Evolutionary conservation across 2,329 filamentous ascomycete species (phyloP).

Genomic region (Epichloe aotearoae): DNA sequence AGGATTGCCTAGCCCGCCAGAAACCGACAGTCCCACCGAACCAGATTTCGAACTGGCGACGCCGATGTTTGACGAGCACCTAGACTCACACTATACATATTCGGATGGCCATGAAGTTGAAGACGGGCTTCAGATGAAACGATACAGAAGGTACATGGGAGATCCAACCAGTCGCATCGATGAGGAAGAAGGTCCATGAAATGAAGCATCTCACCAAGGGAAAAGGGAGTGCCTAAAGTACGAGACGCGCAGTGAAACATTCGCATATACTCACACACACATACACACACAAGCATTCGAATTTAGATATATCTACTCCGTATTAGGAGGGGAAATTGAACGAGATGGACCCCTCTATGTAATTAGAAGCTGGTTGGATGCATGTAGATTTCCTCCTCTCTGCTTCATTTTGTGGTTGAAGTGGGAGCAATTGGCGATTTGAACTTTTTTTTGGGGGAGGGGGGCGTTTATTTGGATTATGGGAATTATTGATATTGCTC

Average conservation of each 20-base stretch:
- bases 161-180: constrained; percentile 23
- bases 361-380: background rate
- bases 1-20: constrained; percentile 23
- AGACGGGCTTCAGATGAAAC: constrained; percentile 22
- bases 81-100: constrained; percentile 19
- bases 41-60: constrained; percentile 13
- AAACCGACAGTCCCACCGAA: constrained; percentile 21
- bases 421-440: background rate
- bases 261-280: background rate
- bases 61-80: constrained; percentile 12
- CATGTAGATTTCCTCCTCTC: too few species aligned
- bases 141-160: constrained; percentile 20
- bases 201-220: background rate
- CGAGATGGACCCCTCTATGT: background rate
- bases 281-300: background rate
- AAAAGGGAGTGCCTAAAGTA: background rate
- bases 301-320: background rate
- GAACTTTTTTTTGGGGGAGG: background rate
- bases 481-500: constrained; percentile 8
- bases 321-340: background rate
- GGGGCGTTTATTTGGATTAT: constrained; percentile 7
- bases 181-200: constrained; percentile 19
- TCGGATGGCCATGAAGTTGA: constrained; percentile 18
- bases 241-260: background rate
- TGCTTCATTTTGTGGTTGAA: background rate